phyloP scores from a whole-genome alignment of 257 asterid genomes.

The Fraxinus americana region DNA sequence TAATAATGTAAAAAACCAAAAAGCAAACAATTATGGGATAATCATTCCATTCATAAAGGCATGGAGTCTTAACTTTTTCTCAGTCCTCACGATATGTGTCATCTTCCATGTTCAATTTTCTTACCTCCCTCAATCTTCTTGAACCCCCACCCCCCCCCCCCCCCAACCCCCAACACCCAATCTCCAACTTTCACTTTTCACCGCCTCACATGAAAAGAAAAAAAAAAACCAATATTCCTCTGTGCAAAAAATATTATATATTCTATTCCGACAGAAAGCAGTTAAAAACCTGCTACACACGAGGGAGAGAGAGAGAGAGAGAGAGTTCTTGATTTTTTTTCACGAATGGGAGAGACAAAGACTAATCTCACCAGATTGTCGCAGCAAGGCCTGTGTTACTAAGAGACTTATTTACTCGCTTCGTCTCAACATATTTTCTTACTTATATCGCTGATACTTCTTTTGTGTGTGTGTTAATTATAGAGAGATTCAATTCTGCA shows the following conservation, averaged over 20 bases:
- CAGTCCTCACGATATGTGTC: conserved; percentile 66
- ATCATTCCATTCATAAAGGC: conserved; percentile 77
- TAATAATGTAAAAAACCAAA: conserved; percentile 43
- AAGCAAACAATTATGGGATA: conserved; percentile 83
- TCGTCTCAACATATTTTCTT: conserved; percentile 33
- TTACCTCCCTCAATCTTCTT: neutral
- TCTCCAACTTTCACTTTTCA: conserved; percentile 37
- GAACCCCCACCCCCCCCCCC: neutral
- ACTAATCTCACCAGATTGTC: neutral
- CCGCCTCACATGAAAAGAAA: conserved; percentile 39
- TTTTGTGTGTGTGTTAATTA: conserved; percentile 3
- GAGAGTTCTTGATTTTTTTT: conserved; percentile 12
- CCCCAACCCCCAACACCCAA: neutral
- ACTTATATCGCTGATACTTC: conserved; percentile 11
- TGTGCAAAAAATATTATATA: conserved; percentile 23
- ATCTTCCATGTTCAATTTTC: conserved; percentile 45
- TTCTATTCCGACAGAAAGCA: conserved; percentile 56
- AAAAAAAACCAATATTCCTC: neutral
- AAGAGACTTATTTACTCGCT: conserved; percentile 37
- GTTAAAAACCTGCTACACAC: conserved; percentile 56
- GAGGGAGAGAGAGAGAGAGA: conserved; percentile 37
- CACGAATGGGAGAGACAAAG: neutral
- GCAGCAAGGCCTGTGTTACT: conserved; percentile 11
- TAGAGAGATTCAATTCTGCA: conserved; percentile 31
- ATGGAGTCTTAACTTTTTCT: conserved; percentile 42